Conservation (phyloP, 2,329 filamentous ascomycete species). For the Colletotrichum viniferum region DNA sequence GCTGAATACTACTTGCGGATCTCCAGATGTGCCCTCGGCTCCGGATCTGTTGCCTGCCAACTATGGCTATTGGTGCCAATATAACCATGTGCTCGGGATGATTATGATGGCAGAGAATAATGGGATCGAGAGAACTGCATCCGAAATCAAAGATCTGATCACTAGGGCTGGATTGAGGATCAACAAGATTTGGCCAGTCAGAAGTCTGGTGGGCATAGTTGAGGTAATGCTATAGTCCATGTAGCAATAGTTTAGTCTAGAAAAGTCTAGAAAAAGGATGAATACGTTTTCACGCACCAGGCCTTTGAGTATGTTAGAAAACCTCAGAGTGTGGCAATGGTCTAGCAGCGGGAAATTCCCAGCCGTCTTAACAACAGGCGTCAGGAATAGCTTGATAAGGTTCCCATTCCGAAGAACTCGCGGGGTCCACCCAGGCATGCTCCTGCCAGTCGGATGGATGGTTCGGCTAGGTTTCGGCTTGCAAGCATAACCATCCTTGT, state of each 20-base stretch:
- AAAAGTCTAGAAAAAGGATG: background rate
- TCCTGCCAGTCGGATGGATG: background rate
- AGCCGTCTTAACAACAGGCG: background rate
- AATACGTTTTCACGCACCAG: background rate
- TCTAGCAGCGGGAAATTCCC: background rate
- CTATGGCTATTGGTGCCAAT: constrained; percentile 35
- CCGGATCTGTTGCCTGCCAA: constrained; percentile 36
- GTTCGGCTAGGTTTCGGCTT: background rate
- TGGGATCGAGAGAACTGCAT: constrained; percentile 38
- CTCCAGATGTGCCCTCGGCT: constrained; percentile 29
- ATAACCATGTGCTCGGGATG: constrained; percentile 34
- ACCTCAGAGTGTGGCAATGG: background rate
- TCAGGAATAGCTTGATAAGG: background rate
- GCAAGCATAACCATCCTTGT: background rate
- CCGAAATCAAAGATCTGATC: constrained; percentile 31
- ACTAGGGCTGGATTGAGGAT: constrained; percentile 32
- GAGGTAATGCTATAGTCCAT: constrained; percentile 17
- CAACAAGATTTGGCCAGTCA: constrained; percentile 33
- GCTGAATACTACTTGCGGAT: constrained; percentile 38
- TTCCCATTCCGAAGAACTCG: background rate
- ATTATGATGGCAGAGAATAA: constrained; percentile 38
- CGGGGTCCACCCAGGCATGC: background rate
- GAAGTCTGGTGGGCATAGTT: constrained; percentile 34
- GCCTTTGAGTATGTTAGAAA: background rate
- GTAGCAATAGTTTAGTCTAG: background rate